Conservation (phyloP, 2,329 filamentous ascomycete species). For the Fusarium sp. region DNA sequence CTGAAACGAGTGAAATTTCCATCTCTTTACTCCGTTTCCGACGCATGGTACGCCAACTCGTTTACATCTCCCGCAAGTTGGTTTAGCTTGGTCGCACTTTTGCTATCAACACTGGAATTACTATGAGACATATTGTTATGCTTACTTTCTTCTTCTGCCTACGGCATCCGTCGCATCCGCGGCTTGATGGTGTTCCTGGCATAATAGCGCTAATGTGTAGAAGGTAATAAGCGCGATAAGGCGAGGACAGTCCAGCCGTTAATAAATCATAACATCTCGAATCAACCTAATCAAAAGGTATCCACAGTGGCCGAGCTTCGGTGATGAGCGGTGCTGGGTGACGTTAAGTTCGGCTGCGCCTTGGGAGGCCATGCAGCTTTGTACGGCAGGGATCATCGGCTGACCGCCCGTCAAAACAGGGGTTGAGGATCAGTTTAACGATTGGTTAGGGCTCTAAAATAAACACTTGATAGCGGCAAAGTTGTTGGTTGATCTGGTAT, state of each 20-base stretch:
- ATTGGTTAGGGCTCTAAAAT: neutral
- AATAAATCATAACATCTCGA: neutral
- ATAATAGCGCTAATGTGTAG: neutral
- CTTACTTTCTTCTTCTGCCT: slow-evolving; percentile 35
- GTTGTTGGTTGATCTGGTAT: too few relatives aligned
- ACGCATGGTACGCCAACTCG: slow-evolving; percentile 27
- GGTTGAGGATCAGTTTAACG: neutral
- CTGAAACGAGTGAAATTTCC: slow-evolving; percentile 22
- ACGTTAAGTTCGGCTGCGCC: neutral
- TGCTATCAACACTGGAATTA: neutral
- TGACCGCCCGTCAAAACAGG: neutral
- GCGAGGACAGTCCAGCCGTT: neutral
- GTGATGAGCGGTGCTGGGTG: neutral
- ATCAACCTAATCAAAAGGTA: neutral
- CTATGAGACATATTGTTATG: neutral
- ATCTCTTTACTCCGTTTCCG: slow-evolving; percentile 34
- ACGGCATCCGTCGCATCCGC: slow-evolving; percentile 27
- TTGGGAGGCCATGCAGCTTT: neutral
- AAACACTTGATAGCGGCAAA: neutral
- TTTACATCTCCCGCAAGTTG: slow-evolving; percentile 32
- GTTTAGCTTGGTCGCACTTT: slow-evolving; percentile 26
- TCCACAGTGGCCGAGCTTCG: neutral
- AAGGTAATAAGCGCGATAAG: neutral
- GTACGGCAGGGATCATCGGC: neutral
- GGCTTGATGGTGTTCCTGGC: slow-evolving; percentile 29